Evolutionary conservation across 768 basidiomycete genomes (phyloP).

Genomic region (Leccinum subgranulosum): DNA sequence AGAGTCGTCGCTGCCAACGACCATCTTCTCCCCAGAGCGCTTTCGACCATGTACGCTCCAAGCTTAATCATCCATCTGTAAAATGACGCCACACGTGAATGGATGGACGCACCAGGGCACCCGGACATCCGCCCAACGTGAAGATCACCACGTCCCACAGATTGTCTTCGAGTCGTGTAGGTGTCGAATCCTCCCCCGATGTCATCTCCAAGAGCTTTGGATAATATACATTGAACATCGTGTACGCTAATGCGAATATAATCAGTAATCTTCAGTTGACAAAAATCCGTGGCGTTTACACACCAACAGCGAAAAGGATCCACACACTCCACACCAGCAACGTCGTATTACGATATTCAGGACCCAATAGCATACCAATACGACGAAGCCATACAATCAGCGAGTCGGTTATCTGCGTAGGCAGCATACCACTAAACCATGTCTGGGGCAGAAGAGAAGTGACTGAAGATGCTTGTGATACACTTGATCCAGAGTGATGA

Average conservation of each 20-base stretch:
- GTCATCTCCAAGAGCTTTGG: conserved; percentile 77
- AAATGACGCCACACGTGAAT: neutral
- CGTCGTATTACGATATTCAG: conserved; percentile 76
- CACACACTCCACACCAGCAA: conserved; percentile 77
- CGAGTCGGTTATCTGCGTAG: conserved; percentile 43
- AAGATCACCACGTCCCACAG: conserved; percentile 88
- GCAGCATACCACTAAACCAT: conserved; percentile 42
- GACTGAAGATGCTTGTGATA: conserved; percentile 38
- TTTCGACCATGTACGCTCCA: conserved; percentile 81
- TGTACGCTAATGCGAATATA: conserved; percentile 50
- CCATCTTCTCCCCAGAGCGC: conserved; percentile 61
- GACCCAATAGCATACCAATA: conserved; percentile 64
- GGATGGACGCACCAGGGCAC: conserved; percentile 59
- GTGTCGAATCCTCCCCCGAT: conserved; percentile 15
- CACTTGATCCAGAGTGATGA: conserved; percentile 16
- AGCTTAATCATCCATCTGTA: conserved; percentile 44
- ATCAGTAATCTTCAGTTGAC: neutral
- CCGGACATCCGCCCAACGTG: conserved; percentile 80
- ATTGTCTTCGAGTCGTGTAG: conserved; percentile 55
- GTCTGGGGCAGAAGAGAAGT: conserved; percentile 37
- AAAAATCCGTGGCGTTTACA: conserved; percentile 18
- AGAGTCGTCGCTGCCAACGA: conserved; percentile 77
- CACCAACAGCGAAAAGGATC: conserved; percentile 78
- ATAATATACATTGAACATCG: conserved; percentile 91
- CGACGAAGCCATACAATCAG: conserved; percentile 69